Base-by-base conservation (phyloP, 768 basidiomycete genomes). In the Daedaleopsis nitida region DNA sequence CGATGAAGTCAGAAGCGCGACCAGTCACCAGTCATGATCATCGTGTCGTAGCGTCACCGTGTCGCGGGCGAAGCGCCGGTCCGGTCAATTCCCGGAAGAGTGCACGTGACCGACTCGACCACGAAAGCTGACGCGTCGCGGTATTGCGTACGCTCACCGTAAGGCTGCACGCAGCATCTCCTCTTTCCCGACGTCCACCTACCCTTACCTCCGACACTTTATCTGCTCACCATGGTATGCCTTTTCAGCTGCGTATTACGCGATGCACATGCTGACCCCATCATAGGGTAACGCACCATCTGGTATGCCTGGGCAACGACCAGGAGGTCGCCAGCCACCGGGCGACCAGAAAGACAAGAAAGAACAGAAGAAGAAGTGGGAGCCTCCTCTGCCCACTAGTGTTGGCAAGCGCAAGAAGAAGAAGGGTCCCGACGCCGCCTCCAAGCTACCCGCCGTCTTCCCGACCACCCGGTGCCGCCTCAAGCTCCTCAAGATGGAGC, bases 381-480 rank as follows among this genome's bases (percentile, higher is more conserved):
- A 98, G 74, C 95, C 96, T 9, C 96, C 96, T 69, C 85, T 97
- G 60, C 96, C 96, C 14, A 97, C 96, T 49, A 91, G 94, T 61
- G 93, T 98, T 38, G 96, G 96, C 51, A 97, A 96, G 85, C 96
- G 94, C 86, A 98, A 95, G 81, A 81, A 78, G 74, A 86, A 81
- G 62, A 85, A 88, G 62, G 96, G 96, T n/a, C 96, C 96, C 6
- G 88, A 93, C 58, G 81, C 94, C 1, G 86, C 94, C 2, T 89
- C 90, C 42, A 96, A 96, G 73, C 86, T 99, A 3, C 96, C 96
- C 19, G 81, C 94, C 12, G 91, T 99, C 8, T 94, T 82, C 73
- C 97, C 97, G 10, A 96, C 92, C 27, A 97, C 95, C 19, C 88
- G 97, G 57, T 99, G 96, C 79, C 89, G 92, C 61, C 85, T 99